phyloP scores from a whole-genome alignment of 2,329 filamentous ascomycete genomes.

The Rhytidhysteron rufulum region DNA sequence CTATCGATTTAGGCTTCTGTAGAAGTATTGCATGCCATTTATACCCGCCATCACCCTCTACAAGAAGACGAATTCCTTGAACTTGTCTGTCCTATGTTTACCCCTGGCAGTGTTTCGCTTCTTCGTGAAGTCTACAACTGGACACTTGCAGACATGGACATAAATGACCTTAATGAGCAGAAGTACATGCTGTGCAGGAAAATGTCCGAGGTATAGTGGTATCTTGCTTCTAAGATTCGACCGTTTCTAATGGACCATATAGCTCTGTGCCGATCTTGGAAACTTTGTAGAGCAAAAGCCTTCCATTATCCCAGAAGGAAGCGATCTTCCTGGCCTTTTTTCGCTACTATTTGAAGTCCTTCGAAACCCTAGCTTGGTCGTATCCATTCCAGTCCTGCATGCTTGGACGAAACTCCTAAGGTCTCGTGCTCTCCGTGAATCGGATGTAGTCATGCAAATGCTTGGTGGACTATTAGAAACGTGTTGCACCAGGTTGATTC shows the following conservation, averaged over 20 bases:
- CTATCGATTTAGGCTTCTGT: constrained; percentile 59
- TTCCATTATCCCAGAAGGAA: constrained; percentile 58
- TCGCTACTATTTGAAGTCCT: constrained; percentile 75
- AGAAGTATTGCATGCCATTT: constrained; percentile 80
- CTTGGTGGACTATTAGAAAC: constrained; percentile 76
- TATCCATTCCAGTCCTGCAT: constrained; percentile 89
- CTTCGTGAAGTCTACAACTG: constrained; percentile 73
- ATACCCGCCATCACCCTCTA: constrained; percentile 65
- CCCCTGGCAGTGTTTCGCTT: constrained; percentile 64
- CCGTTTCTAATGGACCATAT: constrained; percentile 14
- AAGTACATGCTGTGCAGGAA: constrained; percentile 93
- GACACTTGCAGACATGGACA: constrained; percentile 73
- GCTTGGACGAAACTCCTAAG: constrained; percentile 82
- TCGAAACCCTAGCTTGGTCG: constrained; percentile 79
- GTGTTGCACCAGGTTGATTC: constrained; percentile 77
- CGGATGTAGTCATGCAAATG: constrained; percentile 55
- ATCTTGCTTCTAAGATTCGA: constrained; percentile 5
- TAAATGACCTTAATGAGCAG: constrained; percentile 81
- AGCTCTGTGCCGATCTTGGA: constrained; percentile 83
- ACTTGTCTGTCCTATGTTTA: constrained; percentile 76
- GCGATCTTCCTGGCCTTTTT: constrained; percentile 72
- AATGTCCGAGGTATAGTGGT: constrained; percentile 84
- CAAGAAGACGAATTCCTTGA: constrained; percentile 73
- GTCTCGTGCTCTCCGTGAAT: constrained; percentile 66
- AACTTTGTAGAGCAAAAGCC: constrained; percentile 80